Evolutionary conservation across 192 early-diverging fungal species (phyloP).

Genomic region (Kappamyces sp.): DNA sequence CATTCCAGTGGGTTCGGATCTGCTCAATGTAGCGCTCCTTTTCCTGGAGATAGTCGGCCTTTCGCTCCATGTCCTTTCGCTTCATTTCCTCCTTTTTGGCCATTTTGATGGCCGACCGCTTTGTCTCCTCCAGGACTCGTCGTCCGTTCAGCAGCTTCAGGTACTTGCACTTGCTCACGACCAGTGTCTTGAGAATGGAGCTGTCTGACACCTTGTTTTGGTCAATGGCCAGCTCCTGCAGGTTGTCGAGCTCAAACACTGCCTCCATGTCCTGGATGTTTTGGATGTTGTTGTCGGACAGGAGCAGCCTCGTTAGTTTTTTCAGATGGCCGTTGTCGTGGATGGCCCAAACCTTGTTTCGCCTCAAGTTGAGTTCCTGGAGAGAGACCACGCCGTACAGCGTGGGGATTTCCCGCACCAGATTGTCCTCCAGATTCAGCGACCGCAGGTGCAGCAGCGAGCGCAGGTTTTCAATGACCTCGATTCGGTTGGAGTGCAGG

Average conservation of each 20-base stretch:
- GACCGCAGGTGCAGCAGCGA: constrained; percentile 35
- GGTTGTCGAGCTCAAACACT: constrained; percentile 18
- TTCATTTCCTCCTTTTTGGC: constrained; percentile 37
- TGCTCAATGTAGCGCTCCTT: constrained; percentile 12
- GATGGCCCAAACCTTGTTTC: constrained; percentile 37
- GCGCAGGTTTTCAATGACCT: constrained; percentile 36
- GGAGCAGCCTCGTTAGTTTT: constrained; percentile 21
- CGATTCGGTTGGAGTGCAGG: constrained; percentile 43
- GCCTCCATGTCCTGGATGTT: constrained; percentile 29
- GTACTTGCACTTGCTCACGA: constrained; percentile 29
- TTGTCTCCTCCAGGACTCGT: constrained; percentile 43
- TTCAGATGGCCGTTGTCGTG: constrained; percentile 18
- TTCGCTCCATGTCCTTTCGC: constrained; percentile 34
- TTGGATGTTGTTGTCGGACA: constrained; percentile 29
- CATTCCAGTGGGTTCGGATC: constrained; percentile 3
- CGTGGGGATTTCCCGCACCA: constrained; percentile 20
- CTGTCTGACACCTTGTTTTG: constrained; percentile 29
- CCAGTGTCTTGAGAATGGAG: constrained; percentile 28
- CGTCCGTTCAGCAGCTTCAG: constrained; percentile 42
- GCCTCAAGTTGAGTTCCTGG: constrained; percentile 41
- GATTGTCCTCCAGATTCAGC: constrained; percentile 49
- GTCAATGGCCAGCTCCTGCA: constrained; percentile 28
- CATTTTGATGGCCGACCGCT: constrained; percentile 31
- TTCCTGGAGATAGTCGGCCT: constrained; percentile 6
- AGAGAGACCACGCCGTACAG: constrained; percentile 22